Evolutionary conservation across 1,284 basidiomycete genomes (phyloP).

Genomic region (Fomitopsis palustris): DNA sequence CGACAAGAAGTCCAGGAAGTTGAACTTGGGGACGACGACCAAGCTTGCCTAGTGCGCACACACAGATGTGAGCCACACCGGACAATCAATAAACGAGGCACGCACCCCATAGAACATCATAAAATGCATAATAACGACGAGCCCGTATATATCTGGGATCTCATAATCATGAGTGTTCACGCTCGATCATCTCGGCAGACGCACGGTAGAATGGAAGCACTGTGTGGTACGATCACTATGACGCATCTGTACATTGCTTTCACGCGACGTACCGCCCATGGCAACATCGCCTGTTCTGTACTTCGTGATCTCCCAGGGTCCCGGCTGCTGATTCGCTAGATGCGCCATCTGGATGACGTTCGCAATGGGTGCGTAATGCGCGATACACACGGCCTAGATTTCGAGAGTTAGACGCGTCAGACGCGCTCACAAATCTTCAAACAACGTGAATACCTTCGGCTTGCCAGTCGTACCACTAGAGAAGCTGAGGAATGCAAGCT

Average conservation of each 20-base stretch:
- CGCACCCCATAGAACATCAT: conserved; percentile 45
- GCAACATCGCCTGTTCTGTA: conserved; percentile 55
- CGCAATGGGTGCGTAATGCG: conserved; percentile 36
- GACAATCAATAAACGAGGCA: not conserved
- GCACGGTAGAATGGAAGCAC: conserved; percentile 27
- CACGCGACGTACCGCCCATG: conserved; percentile 39
- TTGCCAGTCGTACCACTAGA: conserved; percentile 83
- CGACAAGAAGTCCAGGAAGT: conserved; percentile 56
- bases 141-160: conserved; percentile 62
- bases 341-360: conserved; percentile 59
- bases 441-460: conserved; percentile 71
- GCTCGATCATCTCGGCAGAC: not conserved
- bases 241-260: too few species aligned
- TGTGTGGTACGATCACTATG: not conserved
- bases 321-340: conserved; percentile 42
- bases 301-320: conserved; percentile 29
- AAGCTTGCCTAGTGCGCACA: conserved; percentile 33
- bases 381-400: conserved; percentile 14
- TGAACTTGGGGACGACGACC: conserved; percentile 69
- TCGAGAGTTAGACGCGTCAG: not conserved
- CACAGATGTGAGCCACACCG: not conserved
- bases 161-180: not conserved
- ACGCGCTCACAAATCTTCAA: not conserved
- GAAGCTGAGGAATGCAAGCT: conserved; percentile 74
- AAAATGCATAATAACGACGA: conserved; percentile 55